Conservation (phyloP, 169 alveolate genomes). For the Plasmodium sp. region DNA sequence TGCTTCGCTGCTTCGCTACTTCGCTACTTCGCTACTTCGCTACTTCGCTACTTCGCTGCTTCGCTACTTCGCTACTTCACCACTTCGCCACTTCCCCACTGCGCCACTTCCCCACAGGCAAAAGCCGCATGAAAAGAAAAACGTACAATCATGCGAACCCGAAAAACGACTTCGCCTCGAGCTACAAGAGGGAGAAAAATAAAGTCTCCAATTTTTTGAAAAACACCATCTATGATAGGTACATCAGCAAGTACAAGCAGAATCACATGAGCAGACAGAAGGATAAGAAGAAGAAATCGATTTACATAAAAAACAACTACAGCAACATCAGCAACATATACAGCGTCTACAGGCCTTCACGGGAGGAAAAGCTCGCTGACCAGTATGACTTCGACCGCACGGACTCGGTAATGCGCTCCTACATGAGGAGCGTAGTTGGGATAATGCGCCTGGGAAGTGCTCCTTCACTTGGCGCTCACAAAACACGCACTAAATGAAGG, state of each 20-base stretch:
- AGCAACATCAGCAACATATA: constrained; percentile 73
- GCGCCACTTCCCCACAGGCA: background rate
- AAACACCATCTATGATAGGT: constrained; percentile 65
- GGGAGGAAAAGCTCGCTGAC: constrained; percentile 6
- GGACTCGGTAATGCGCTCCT: constrained; percentile 22
- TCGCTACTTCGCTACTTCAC: background rate
- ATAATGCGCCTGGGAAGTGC: background rate
- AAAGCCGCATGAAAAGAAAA: constrained; percentile 28
- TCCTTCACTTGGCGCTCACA: background rate
- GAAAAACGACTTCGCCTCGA: constrained; percentile 12
- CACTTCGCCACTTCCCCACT: no score
- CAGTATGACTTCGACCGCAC: constrained; percentile 48
- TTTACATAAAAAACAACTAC: constrained; percentile 50
- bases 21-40: no score
- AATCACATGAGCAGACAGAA: constrained; percentile 34
- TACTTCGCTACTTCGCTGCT: no score
- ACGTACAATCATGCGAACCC: constrained; percentile 16
- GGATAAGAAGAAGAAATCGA: constrained; percentile 62
- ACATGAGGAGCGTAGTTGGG: background rate
- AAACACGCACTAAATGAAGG: background rate
- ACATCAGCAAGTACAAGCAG: constrained; percentile 53
- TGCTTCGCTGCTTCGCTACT: no score
- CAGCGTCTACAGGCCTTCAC: constrained; percentile 31
- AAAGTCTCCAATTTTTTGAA: constrained; percentile 41
- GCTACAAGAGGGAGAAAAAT: constrained; percentile 35